A percentile compares a stretch with the other conserved stretches of the same genome.
These are phyloP conservation scores for Lycium ferocissimum DNA, from an alignment of 257 asterid species.

Conservation along the genomic window DNA sequence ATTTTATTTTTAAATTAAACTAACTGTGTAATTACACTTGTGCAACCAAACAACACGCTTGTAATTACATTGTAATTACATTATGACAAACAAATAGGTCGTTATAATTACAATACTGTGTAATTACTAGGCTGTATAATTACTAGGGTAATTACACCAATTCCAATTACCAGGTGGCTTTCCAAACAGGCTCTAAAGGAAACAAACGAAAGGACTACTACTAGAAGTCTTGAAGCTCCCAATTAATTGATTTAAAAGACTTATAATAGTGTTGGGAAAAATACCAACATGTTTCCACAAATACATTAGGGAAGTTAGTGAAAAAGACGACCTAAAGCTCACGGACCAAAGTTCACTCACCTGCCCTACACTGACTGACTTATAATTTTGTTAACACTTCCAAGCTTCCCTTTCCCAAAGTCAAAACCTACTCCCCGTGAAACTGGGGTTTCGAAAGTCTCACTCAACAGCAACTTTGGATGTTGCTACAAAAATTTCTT, in stretches of 20 bases:
- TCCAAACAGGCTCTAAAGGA: no score
- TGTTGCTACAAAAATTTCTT: not conserved
- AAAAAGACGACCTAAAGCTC: constrained; percentile 11
- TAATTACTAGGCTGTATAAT: no score
- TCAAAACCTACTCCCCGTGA: constrained; percentile 28
- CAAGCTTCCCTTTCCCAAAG: constrained; percentile 19
- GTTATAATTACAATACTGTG: no score
- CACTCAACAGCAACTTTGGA: not conserved
- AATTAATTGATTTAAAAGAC: not conserved
- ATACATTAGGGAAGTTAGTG: not conserved
- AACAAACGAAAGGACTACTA: no score
- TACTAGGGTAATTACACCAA: no score
- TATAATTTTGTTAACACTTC: not conserved
- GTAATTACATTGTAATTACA: no score
- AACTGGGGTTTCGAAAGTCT: constrained; percentile 31
- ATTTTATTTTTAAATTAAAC: no score
- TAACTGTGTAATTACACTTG: no score
- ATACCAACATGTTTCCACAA: constrained; percentile 30
- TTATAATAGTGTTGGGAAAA: constrained; percentile 14
- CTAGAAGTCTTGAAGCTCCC: not conserved
- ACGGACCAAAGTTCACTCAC: not conserved
- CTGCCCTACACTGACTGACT: not conserved
- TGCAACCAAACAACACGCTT: no score
- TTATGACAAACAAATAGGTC: no score
- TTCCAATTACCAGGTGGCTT: no score